phyloP scores from a whole-genome alignment of 2,329 filamentous ascomycete species.

The Cercospora beticola region DNA sequence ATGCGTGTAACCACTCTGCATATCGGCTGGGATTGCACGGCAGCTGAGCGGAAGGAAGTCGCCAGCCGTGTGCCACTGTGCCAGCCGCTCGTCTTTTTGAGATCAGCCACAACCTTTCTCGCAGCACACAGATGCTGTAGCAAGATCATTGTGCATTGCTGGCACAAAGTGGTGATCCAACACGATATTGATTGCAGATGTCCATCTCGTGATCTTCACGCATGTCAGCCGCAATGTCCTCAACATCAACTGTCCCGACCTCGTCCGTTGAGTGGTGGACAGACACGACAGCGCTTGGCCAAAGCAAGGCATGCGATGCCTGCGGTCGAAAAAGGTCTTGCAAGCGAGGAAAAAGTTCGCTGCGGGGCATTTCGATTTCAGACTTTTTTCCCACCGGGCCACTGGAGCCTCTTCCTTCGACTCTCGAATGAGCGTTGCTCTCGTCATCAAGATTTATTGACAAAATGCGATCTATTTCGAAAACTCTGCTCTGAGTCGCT shows the following conservation, averaged over 20 bases:
- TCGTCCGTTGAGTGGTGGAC: background rate
- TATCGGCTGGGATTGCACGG: constrained; percentile 8
- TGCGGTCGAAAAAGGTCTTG: background rate
- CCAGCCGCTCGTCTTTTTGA: constrained; percentile 9
- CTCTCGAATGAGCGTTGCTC: background rate
- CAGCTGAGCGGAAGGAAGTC: constrained; percentile 5
- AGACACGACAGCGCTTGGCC: background rate
- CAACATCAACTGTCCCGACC: background rate
- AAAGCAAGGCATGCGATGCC: constrained; percentile 11
- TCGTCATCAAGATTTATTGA: background rate
- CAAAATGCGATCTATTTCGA: background rate
- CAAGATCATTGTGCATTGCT: background rate
- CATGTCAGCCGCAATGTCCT: constrained; percentile 3
- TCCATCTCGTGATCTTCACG: background rate
- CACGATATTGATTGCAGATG: background rate
- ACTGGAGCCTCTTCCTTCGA: background rate
- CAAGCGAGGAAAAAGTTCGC: background rate
- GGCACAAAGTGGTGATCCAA: background rate
- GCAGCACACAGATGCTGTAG: constrained; percentile 8
- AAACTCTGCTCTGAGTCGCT: background rate
- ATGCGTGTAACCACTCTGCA: constrained; percentile 13
- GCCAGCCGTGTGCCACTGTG: constrained; percentile 7
- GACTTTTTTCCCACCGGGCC: background rate
- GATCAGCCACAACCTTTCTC: constrained; percentile 18
- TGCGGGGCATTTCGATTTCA: constrained; percentile 6